Evolutionary conservation across 106 monocot species (phyloP).

Genomic region (Ottelia alismoides): DNA sequence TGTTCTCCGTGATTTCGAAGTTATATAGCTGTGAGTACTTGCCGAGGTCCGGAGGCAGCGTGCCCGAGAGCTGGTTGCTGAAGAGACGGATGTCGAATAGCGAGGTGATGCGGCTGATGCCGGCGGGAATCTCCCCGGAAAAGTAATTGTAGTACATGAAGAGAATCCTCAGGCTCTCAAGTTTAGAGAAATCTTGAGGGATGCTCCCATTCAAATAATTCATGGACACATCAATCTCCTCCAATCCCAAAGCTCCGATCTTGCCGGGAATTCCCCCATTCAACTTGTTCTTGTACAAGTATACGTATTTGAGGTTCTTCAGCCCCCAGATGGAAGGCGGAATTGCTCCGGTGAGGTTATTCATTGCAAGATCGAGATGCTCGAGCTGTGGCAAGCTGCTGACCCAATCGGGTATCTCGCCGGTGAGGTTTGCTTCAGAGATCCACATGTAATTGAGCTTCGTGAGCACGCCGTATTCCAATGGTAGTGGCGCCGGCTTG

Average conservation of each 20-base stretch:
- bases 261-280: conserved; percentile 21
- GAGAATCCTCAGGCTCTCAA: not conserved
- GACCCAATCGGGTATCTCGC: not conserved
- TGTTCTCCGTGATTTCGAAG: conserved; percentile 33
- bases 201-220: conserved; percentile 1
- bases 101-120: not conserved
- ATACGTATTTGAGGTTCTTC: not conserved
- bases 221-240: not conserved
- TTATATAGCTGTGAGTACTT: conserved; percentile 8
- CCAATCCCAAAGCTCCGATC: not conserved
- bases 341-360: not conserved
- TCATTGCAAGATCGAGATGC: not conserved
- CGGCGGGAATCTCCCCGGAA: conserved; percentile 5
- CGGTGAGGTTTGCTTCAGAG: conserved; percentile 17
- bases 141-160: conserved; percentile 5
- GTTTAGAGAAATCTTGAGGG: not conserved
- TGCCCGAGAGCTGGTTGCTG: conserved; percentile 1
- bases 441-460: conserved; percentile 25
- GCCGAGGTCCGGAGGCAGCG: conserved; percentile 6
- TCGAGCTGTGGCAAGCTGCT: conserved; percentile 1
- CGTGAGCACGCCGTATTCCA: conserved; percentile 29
- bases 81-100: conserved; percentile 3
- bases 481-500: conserved; percentile 19
- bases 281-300: conserved; percentile 16
- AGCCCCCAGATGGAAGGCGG: not conserved